phyloP scores from a whole-genome alignment of 75 land plant species.

The Ceratopteris richardii region DNA sequence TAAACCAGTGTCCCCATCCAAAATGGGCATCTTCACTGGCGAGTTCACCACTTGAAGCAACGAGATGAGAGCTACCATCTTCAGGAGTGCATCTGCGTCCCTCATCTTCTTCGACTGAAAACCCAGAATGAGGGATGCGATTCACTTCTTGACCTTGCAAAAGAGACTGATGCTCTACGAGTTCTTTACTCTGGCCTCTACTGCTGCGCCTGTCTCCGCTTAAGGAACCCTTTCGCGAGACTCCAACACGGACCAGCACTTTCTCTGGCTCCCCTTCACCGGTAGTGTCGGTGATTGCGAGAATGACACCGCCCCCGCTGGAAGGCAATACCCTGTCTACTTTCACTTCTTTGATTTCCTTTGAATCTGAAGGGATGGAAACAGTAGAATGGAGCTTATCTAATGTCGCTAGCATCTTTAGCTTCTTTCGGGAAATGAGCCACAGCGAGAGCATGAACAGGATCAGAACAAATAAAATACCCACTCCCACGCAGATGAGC shows the following conservation, averaged over 20 bases:
- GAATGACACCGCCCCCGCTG: constrained; percentile 4
- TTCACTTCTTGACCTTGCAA: neutral
- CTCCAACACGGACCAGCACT: neutral
- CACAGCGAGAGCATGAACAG: constrained; percentile 62
- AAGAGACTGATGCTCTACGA: too few species aligned
- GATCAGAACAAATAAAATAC: constrained; percentile 47
- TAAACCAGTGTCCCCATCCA: constrained; percentile 94
- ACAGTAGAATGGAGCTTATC: constrained; percentile 15
- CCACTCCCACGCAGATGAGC: constrained; percentile 66
- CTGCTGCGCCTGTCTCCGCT: neutral
- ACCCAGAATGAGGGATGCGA: neutral
- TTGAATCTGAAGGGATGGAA: constrained; percentile 45
- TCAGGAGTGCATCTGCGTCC: neutral
- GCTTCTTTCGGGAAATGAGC: constrained; percentile 37
- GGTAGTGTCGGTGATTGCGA: constrained; percentile 6
- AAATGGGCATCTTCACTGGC: constrained; percentile 51
- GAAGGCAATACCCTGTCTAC: constrained; percentile 25
- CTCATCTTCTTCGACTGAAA: neutral
- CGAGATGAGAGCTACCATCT: neutral
- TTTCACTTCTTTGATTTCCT: constrained; percentile 66
- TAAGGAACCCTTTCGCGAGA: neutral
- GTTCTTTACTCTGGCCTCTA: neutral
- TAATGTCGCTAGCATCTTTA: neutral
- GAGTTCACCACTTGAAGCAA: constrained; percentile 21
- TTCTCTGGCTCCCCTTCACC: constrained; percentile 6